Base-by-base conservation (phyloP, 1,284 basidiomycete species). In the Polyporus tsugae region DNA sequence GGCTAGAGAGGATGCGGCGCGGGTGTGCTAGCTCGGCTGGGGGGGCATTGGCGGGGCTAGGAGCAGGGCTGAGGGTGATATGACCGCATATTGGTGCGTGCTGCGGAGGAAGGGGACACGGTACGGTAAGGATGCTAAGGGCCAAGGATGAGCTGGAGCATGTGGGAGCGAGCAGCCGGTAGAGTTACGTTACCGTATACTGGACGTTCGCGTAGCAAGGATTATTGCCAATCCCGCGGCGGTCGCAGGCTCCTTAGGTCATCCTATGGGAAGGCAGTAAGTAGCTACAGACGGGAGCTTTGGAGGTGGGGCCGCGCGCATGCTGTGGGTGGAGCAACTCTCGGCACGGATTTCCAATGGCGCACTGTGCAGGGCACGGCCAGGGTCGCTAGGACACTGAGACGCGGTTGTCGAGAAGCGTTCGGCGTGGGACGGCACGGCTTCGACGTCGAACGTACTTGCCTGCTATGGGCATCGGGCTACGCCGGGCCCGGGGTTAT, bases 391-490 rank as follows among this genome's bases (percentile, higher is more conserved):
- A 49, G 46, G 46, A 22, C 19, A n/a, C 44, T 46, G 44, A 46
- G 44, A 46, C 44, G 44, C 44, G 46, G 13, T 6, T 11, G 13
- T 6, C 4, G 46, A 13, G 46, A 49, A 49, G 46, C 46, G 46
- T 25, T 25, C 46, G 46, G 46, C 46, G 46, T 49, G 46, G 46
- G 46, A 49, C 46, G 22, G 46, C 46, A 11, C 11, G 46, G 46
- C 46, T 49, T 49, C 46, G 46, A 49, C 22, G 46, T 49, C 46
- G 46, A 49, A 49, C 46, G 46, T 49, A 49, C 46, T 49, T 49
- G 25, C 46, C 46, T 3, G 9, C 22, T 49, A 42, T 49, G 46
- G 46, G 46, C 46, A 49, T 49, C 46, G 46, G 46, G 13, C 46
- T n/a, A 49, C 22, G 46, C 46, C 46, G 46, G 46, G 46, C 22